Conservation (phyloP, 306 rosid species). For the Corylus avellana region DNA sequence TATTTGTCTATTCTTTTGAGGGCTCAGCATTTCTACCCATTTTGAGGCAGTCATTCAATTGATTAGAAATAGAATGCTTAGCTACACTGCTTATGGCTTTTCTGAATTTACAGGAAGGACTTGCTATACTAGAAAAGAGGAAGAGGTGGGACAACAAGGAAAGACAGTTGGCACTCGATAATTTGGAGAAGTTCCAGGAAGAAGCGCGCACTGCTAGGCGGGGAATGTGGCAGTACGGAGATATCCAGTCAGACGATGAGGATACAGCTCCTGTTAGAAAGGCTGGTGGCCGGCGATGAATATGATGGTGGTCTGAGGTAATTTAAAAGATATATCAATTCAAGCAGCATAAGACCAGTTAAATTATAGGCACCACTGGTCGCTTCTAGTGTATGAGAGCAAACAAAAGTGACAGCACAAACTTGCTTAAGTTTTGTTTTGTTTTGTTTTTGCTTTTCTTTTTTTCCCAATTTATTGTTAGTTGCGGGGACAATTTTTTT, state of each 20-base stretch:
- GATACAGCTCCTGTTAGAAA: slow-evolving; percentile 66
- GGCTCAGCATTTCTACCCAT: background rate
- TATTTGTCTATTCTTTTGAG: background rate
- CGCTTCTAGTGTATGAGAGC: slow-evolving; percentile 38
- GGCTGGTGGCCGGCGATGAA: slow-evolving; percentile 66
- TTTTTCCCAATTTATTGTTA: slow-evolving; percentile 34
- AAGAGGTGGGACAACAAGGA: slow-evolving; percentile 77
- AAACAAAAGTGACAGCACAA: slow-evolving; percentile 37
- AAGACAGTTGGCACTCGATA: slow-evolving; percentile 63
- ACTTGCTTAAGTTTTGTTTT: slow-evolving; percentile 59
- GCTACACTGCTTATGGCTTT: background rate
- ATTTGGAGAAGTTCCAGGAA: slow-evolving; percentile 74
- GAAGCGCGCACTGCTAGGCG: slow-evolving; percentile 70
- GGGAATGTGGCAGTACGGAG: slow-evolving; percentile 95
- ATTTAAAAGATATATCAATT: slow-evolving; percentile 35
- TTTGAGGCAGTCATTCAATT: background rate
- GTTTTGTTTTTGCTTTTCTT: slow-evolving; percentile 19
- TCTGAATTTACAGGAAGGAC: slow-evolving; percentile 77
- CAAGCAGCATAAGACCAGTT: slow-evolving; percentile 32
- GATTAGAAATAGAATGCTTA: background rate
- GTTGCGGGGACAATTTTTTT: slow-evolving; percentile 48
- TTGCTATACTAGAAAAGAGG: slow-evolving; percentile 75
- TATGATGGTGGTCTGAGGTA: slow-evolving; percentile 18
- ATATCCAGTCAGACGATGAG: slow-evolving; percentile 84
- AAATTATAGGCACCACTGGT: slow-evolving; percentile 45